Conservation (phyloP, 2,329 filamentous ascomycete species). For the Beauveria australis region DNA sequence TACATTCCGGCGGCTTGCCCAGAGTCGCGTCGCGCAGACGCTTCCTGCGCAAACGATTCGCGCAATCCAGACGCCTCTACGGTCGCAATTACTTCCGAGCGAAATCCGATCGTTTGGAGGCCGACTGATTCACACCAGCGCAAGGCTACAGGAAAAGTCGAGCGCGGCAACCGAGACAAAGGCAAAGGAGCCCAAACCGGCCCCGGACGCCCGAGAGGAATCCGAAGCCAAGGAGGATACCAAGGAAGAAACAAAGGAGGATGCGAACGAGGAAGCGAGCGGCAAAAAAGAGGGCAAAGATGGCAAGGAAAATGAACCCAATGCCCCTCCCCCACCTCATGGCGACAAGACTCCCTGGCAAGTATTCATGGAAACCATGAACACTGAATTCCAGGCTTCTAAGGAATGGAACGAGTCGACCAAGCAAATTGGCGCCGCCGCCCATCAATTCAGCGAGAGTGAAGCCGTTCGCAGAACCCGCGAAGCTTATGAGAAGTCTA, state of each 20-base stretch:
- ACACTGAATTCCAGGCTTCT: constrained; percentile 86
- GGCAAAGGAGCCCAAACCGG: constrained; percentile 21
- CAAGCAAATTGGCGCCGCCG: constrained; percentile 82
- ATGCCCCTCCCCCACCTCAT: constrained; percentile 81
- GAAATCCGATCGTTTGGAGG: constrained; percentile 26
- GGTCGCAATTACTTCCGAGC: constrained; percentile 36
- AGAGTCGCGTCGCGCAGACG: constrained; percentile 18
- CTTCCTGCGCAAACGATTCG: constrained; percentile 20
- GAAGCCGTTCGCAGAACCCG: constrained; percentile 81
- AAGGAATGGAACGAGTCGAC: constrained; percentile 99
- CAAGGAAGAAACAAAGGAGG: constrained; percentile 30
- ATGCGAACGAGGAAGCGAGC: not conserved
- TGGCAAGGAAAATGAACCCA: constrained; percentile 54
- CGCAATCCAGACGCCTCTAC: constrained; percentile 30
- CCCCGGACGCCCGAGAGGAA: constrained; percentile 29
- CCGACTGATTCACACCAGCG: constrained; percentile 26
- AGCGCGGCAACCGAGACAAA: constrained; percentile 26
- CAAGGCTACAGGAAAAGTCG: constrained; percentile 18
- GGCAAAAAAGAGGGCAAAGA: constrained; percentile 31
- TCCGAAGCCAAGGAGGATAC: constrained; percentile 31
- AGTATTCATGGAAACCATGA: constrained; percentile 95
- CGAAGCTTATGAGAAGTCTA: constrained; percentile 79
- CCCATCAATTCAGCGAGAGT: constrained; percentile 87
- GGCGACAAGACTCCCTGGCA: constrained; percentile 98
- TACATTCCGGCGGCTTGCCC: constrained; percentile 32